These are phyloP conservation scores for Polygonum maritimum DNA, from an alignment of 148 eudicot genomes.

Conservation along the genomic window DNA sequence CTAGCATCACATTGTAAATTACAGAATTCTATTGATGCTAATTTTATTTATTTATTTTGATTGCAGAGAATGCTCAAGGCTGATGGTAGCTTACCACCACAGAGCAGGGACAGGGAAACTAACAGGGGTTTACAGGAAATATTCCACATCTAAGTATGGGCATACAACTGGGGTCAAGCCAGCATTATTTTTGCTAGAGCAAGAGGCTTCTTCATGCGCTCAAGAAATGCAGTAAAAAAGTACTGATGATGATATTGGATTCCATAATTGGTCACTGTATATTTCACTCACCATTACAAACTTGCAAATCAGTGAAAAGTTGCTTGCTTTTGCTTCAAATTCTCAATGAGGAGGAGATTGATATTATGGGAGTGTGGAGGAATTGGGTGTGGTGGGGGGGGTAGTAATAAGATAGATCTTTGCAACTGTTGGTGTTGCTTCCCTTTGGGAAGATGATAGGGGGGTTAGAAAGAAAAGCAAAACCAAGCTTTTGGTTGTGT, in stretches of 20 bases:
- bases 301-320: not conserved
- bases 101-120: slow-evolving; percentile 73
- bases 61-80: slow-evolving; percentile 67
- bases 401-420: slow-evolving; percentile 3
- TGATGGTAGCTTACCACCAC: slow-evolving; percentile 54
- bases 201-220: not conserved
- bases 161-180: slow-evolving; percentile 58
- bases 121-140: slow-evolving; percentile 73
- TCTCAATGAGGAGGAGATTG: not conserved
- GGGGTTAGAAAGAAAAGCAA: not conserved
- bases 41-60: not conserved
- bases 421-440: slow-evolving; percentile 9
- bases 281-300: not conserved
- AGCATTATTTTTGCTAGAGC: slow-evolving; percentile 43
- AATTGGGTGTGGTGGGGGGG: not conserved
- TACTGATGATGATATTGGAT: not conserved
- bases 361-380: too few species aligned
- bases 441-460: not conserved
- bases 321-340: not conserved
- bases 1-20: not conserved
- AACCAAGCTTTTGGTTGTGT: not conserved
- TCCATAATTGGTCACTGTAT: not conserved
- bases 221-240: not conserved
- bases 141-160: slow-evolving; percentile 62
- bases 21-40: not conserved